Percentiles rank a stretch among this genome's conserved stretches.
These are phyloP conservation scores for Leccinum incarnatum DNA, from an alignment of 768 basidiomycete genomes.

Conservation along the genomic window DNA sequence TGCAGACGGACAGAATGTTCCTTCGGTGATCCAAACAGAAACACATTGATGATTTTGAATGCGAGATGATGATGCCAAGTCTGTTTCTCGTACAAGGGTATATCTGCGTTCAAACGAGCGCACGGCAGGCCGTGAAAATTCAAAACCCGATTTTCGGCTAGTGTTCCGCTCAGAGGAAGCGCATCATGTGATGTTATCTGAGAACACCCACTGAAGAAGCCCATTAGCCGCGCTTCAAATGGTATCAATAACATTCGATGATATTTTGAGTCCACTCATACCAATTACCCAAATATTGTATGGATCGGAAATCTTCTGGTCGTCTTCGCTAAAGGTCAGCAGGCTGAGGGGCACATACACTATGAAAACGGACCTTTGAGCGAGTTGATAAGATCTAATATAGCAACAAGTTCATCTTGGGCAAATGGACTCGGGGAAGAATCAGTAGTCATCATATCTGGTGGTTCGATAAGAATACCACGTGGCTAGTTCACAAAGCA, in stretches of 20 bases:
- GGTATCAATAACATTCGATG: background rate
- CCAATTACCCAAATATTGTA: background rate
- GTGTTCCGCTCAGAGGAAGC: background rate
- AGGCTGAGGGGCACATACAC: background rate
- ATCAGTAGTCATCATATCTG: conserved; percentile 19
- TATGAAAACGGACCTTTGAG: conserved; percentile 5
- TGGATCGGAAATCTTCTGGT: background rate
- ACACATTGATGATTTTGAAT: background rate
- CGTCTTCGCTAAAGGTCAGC: conserved; percentile 4
- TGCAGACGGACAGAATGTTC: conserved; percentile 15
- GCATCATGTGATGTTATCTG: background rate
- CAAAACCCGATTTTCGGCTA: conserved; percentile 15
- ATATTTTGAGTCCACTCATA: background rate
- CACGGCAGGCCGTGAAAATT: conserved; percentile 11
- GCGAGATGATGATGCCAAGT: background rate
- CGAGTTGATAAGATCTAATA: conserved; percentile 13
- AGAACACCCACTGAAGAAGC: conserved; percentile 10
- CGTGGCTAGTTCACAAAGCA: background rate
- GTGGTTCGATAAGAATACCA: background rate
- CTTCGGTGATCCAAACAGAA: conserved; percentile 5
- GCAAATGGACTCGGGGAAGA: conserved; percentile 16
- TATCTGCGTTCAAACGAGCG: conserved; percentile 12
- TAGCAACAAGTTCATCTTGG: conserved; percentile 13
- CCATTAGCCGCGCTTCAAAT: conserved; percentile 12
- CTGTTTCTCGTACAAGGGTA: conserved; percentile 2